phyloP scores from a whole-genome alignment of 2,329 filamentous ascomycete species.

The Sordariomycetes sp. region DNA sequence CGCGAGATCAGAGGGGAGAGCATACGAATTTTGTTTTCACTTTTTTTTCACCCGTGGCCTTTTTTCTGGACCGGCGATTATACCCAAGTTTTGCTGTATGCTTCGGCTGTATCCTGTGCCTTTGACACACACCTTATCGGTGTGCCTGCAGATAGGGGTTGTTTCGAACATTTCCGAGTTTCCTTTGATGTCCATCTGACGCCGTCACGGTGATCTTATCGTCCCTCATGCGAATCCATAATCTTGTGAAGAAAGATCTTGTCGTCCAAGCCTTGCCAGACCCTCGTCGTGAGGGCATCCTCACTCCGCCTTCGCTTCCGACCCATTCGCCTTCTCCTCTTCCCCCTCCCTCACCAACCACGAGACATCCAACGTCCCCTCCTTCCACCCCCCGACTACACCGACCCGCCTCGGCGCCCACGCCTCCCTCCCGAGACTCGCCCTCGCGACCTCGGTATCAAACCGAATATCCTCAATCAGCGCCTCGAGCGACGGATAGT shows the following conservation, averaged over 20 bases:
- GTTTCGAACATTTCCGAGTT: neutral
- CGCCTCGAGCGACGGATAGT: constrained; percentile 75
- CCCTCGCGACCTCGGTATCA: constrained; percentile 72
- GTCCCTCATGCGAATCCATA: neutral
- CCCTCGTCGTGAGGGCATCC: neutral
- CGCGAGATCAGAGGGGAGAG: too few species aligned
- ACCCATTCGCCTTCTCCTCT: neutral
- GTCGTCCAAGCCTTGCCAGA: too few species aligned
- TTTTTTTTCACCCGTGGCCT: neutral
- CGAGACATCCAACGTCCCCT: constrained; percentile 19
- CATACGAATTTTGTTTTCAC: neutral
- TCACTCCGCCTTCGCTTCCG: neutral
- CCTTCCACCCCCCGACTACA: constrained; percentile 14
- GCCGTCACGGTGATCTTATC: neutral
- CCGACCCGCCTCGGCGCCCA: constrained; percentile 37
- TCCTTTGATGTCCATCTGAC: neutral
- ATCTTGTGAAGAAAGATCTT: neutral
- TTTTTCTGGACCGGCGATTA: neutral
- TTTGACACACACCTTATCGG: neutral
- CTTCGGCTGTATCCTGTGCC: neutral
- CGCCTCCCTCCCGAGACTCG: constrained; percentile 53
- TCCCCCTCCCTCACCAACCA: constrained; percentile 23
- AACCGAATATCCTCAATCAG: constrained; percentile 78
- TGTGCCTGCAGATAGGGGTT: neutral
- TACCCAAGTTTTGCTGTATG: neutral